These are phyloP conservation scores for Solanum dulcamara DNA, from an alignment of 257 asterid species.

Conservation along the genomic window DNA sequence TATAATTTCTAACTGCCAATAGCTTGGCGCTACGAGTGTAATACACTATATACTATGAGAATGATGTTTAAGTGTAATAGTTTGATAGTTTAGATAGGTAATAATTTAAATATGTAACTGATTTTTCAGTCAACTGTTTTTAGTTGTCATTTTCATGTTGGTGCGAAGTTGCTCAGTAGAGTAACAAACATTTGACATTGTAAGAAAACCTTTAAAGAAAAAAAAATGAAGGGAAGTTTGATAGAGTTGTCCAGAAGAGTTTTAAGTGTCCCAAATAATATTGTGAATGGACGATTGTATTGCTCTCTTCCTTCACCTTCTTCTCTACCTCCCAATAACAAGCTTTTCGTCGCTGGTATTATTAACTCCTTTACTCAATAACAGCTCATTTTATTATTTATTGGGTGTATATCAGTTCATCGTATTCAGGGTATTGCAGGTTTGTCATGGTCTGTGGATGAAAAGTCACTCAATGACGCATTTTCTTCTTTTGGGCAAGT, in stretches of 20 bases:
- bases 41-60: too few relatives aligned
- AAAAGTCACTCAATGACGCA: constrained; percentile 26
- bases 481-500: constrained; percentile 32
- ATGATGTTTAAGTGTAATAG: too few relatives aligned
- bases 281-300: not conserved
- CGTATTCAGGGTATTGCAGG: constrained; percentile 1
- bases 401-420: not conserved
- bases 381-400: not conserved
- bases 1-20: too few relatives aligned
- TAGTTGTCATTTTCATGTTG: too few relatives aligned
- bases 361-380: not conserved
- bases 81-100: too few relatives aligned
- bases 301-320: not conserved
- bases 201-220: not conserved
- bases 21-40: too few relatives aligned
- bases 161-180: too few relatives aligned
- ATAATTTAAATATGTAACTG: too few relatives aligned
- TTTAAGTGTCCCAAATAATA: not conserved
- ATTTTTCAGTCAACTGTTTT: too few relatives aligned
- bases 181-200: too few relatives aligned
- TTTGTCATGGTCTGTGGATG: constrained; percentile 35
- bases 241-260: not conserved
- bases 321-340: constrained; percentile 17
- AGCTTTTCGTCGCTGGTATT: constrained; percentile 35
- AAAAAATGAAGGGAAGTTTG: not conserved